Conservation (phyloP, 345 rosid species). For the Citrus inodora region DNA sequence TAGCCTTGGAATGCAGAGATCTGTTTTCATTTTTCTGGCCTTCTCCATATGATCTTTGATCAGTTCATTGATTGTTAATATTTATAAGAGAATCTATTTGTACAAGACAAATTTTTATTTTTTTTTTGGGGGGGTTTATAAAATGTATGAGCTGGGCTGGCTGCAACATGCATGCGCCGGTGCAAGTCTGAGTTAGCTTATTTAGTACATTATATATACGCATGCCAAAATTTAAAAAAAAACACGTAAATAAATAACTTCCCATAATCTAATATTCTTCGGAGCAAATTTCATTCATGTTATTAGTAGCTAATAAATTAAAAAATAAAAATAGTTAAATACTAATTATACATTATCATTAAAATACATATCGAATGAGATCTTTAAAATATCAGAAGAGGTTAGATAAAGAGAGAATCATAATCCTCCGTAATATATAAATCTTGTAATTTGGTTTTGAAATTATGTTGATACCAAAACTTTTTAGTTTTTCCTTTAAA, state of each 20-base stretch:
- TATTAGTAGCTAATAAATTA: too few species aligned
- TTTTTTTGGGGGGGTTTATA: background rate
- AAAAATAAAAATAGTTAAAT: too few species aligned
- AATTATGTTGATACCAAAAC: background rate
- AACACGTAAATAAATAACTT: too few species aligned
- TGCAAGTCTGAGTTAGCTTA: background rate
- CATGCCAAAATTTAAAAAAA: too few species aligned
- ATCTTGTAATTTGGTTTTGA: background rate
- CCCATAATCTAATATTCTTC: too few species aligned
- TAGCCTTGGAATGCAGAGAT: slow-evolving; percentile 56
- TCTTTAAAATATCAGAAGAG: accelerated
- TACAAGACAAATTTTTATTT: background rate
- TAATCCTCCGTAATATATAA: too few species aligned
- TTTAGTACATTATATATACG: background rate
- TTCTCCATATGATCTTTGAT: background rate
- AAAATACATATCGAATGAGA: accelerated
- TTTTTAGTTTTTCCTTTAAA: too few species aligned
- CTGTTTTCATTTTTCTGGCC: slow-evolving; percentile 17
- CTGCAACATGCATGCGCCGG: slow-evolving; percentile 1
- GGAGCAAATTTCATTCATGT: too few species aligned
- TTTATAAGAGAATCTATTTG: slow-evolving; percentile 1
- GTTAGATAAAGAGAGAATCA: accelerated
- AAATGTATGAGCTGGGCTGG: background rate
- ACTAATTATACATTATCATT: accelerated
- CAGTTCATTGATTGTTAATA: background rate